A percentile compares a stretch with the other conserved stretches of the same genome.
Conservation (phyloP, 2,329 filamentous ascomycete species). For the Venturia nashicola region DNA sequence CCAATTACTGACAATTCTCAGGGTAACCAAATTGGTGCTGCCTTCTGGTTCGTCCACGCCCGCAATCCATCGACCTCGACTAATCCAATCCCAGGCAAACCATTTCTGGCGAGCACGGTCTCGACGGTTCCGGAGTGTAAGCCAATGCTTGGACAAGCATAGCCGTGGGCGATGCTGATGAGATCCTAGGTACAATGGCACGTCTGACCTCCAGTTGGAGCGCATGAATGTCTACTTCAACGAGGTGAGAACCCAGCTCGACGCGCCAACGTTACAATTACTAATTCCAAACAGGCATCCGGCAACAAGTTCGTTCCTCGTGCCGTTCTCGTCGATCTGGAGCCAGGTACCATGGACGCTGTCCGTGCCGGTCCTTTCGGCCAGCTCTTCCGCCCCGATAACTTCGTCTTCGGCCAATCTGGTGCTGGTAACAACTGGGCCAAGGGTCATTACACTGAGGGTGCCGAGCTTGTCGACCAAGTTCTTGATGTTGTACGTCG, state of each 20-base stretch:
- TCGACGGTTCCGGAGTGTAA: conserved; percentile 93
- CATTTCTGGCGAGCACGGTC: conserved; percentile 66
- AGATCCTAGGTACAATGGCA: conserved; percentile 73
- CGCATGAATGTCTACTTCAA: conserved; percentile 99
- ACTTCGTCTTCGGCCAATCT: conserved; percentile 99
- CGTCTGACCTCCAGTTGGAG: conserved; percentile 97
- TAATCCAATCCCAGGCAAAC: conserved; percentile 30
- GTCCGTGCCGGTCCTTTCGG: conserved; percentile 97
- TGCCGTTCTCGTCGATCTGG: conserved; percentile 97
- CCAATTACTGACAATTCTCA: conserved; percentile 14
- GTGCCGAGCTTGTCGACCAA: conserved; percentile 96
- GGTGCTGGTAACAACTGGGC: conserved; percentile 99
- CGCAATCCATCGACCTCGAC: not conserved
- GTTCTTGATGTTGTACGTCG: conserved; percentile 97
- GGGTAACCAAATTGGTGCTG: conserved; percentile 99
- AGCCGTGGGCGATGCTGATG: conserved; percentile 11
- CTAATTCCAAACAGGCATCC: conserved; percentile 51
- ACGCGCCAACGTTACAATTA: conserved; percentile 11
- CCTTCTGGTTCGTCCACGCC: conserved; percentile 68
- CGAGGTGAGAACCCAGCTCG: conserved; percentile 44
- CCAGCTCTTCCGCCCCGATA: conserved; percentile 98
- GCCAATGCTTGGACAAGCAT: conserved; percentile 25
- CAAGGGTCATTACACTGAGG: conserved; percentile 99
- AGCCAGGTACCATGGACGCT: conserved; percentile 99
- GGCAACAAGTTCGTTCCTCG: conserved; percentile 99